Conservation (phyloP, 495 filamentous ascomycete genomes). For the Paragyromitra xinjiangensis region DNA sequence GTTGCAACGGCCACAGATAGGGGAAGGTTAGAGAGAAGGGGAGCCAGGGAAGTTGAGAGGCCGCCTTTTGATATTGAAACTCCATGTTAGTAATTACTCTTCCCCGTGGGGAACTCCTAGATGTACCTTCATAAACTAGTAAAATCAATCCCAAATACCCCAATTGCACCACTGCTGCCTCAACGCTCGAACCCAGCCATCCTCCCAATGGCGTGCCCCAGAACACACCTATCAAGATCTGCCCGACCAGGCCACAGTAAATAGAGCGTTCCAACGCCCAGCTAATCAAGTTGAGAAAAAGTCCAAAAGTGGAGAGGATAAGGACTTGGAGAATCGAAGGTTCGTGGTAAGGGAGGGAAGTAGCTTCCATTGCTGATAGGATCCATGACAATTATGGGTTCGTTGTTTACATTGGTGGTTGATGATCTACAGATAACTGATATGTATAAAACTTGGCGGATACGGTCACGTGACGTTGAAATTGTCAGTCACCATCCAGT, state of each 20-base stretch:
- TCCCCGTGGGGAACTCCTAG: neutral
- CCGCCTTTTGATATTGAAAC: constrained; percentile 63
- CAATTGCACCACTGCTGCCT: constrained; percentile 71
- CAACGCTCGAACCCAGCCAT: constrained; percentile 63
- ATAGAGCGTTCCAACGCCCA: constrained; percentile 68
- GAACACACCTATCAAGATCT: constrained; percentile 75
- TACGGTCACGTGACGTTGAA: neutral
- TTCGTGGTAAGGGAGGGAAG: constrained; percentile 68
- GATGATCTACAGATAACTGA: neutral
- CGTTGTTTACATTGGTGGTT: neutral
- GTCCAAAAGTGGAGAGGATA: constrained; percentile 69
- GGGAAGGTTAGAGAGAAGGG: constrained; percentile 68
- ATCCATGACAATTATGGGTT: neutral
- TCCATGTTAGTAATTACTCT: constrained; percentile 10
- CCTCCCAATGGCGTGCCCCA: constrained; percentile 72
- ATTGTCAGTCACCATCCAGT: neutral
- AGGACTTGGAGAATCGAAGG: constrained; percentile 69
- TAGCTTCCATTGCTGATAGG: constrained; percentile 6
- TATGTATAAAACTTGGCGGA: neutral
- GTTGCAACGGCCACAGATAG: constrained; percentile 70
- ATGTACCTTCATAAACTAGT: constrained; percentile 73
- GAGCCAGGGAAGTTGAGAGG: constrained; percentile 68
- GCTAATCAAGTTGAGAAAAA: constrained; percentile 71
- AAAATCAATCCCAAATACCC: constrained; percentile 80
- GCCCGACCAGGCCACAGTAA: constrained; percentile 77